These are phyloP conservation scores for Ligustrum vulgare DNA, from an alignment of 257 asterid genomes.

Conservation along the genomic window DNA sequence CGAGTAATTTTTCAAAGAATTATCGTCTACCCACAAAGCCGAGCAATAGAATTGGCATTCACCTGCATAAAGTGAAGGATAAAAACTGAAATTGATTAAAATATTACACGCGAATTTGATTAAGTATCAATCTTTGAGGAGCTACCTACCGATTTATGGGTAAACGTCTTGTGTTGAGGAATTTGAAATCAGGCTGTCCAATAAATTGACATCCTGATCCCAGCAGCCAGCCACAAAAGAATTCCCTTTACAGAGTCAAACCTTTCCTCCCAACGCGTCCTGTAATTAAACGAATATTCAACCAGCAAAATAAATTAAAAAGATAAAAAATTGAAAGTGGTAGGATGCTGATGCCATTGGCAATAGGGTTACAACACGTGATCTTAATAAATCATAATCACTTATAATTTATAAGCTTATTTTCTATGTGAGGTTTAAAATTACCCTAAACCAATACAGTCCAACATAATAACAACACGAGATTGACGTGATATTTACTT, in stretches of 20 bases:
- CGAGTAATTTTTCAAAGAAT: neutral
- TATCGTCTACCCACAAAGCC: constrained; percentile 22
- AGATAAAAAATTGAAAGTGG: neutral
- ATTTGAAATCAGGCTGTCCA: constrained; percentile 1
- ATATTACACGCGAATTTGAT: neutral
- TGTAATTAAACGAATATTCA: neutral
- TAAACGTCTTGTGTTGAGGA: neutral
- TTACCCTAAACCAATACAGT: neutral
- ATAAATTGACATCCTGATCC: constrained; percentile 1
- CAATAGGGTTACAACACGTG: neutral
- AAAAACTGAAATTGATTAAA: neutral
- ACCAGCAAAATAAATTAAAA: neutral
- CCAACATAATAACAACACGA: neutral
- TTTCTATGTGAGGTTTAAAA: neutral
- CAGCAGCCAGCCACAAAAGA: constrained; percentile 3
- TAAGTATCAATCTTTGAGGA: neutral
- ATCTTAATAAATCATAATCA: neutral
- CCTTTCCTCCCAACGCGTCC: neutral
- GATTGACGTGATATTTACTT: neutral
- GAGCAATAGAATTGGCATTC: constrained; percentile 20
- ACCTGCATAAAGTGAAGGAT: constrained; percentile 35
- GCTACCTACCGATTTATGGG: neutral
- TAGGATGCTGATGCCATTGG: neutral
- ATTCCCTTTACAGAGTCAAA: constrained; percentile 3
- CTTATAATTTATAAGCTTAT: neutral